A percentile compares a stretch with the other conserved stretches of the same genome.
phyloP scores from a whole-genome alignment of 306 rosid genomes.

The Dicorynia guianensis region DNA sequence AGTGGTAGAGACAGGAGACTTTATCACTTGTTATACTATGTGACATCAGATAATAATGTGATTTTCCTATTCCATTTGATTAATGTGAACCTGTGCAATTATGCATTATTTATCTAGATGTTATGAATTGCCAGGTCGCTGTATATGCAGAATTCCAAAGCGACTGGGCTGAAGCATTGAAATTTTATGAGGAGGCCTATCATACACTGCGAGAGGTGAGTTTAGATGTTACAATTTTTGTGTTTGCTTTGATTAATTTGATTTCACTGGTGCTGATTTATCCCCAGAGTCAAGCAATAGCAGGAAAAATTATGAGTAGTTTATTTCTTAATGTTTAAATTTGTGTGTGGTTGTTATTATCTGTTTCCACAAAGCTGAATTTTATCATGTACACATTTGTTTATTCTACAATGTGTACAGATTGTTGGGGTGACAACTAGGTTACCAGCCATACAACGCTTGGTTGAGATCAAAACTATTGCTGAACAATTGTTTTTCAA shows the following conservation, averaged over 20 bases:
- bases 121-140: slow-evolving; percentile 78
- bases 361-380: slow-evolving; percentile 8
- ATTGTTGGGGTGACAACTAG: slow-evolving; percentile 83
- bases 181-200: slow-evolving; percentile 93
- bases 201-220: slow-evolving; percentile 84
- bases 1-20: background rate
- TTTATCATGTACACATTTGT: slow-evolving; percentile 33
- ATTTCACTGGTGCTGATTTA: slow-evolving; percentile 30
- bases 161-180: slow-evolving; percentile 92
- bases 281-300: slow-evolving; percentile 18
- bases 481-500: slow-evolving; percentile 92
- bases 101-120: slow-evolving; percentile 53
- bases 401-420: slow-evolving; percentile 51
- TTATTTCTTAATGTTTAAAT: background rate
- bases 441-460: slow-evolving; percentile 76
- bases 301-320: background rate
- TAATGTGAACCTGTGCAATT: slow-evolving; percentile 24
- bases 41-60: background rate
- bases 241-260: slow-evolving; percentile 22
- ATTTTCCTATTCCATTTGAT: slow-evolving; percentile 27
- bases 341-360: slow-evolving; percentile 31
- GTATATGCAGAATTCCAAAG: slow-evolving; percentile 94
- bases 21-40: background rate
- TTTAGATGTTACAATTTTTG: slow-evolving; percentile 20
- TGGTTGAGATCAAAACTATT: slow-evolving; percentile 82